Percentiles rank a stretch among this genome's conserved stretches.
Evolutionary conservation across 139 green algal genomes (phyloP).

Genomic region (Spirogloea muscicola): DNA sequence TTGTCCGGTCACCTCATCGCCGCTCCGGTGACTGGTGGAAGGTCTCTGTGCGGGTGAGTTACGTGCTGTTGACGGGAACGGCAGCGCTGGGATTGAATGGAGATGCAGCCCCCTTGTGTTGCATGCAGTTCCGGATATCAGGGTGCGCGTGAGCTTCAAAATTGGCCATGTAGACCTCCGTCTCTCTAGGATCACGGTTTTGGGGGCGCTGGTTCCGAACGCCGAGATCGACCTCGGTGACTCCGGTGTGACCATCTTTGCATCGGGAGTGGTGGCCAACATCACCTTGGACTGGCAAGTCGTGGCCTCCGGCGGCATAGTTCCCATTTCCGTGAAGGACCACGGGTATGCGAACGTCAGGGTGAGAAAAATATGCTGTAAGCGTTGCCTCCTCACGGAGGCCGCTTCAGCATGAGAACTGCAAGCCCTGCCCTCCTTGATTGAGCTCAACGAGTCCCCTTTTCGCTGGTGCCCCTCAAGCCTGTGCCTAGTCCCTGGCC

Average conservation of each 20-base stretch:
- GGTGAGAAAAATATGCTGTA: neutral
- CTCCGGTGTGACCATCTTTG: conserved; percentile 26
- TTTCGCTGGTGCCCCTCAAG: no score
- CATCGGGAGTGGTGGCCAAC: conserved; percentile 13
- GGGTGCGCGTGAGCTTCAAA: neutral
- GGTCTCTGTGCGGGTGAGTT: no score
- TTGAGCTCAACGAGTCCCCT: no score
- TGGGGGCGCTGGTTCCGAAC: neutral
- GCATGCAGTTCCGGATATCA: conserved; percentile 1
- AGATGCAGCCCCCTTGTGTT: no score
- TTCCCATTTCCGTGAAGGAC: conserved; percentile 1
- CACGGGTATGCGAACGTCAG: neutral
- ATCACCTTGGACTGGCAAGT: conserved; percentile 10
- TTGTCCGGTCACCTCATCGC: no score
- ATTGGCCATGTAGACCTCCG: neutral
- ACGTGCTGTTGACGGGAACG: no score
- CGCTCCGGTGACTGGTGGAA: no score
- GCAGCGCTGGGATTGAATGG: no score
- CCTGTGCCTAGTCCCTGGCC: neutral
- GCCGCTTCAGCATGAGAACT: neutral
- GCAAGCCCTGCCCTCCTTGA: no score
- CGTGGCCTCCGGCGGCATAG: neutral
- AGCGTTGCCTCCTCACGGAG: neutral
- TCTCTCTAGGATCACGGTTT: neutral
- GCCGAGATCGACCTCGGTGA: conserved; percentile 5